Evolutionary conservation across 2,329 filamentous ascomycete species (phyloP), one percentile per base, ranked within the genome.

Genomic region (Botrytis medusae): DNA sequence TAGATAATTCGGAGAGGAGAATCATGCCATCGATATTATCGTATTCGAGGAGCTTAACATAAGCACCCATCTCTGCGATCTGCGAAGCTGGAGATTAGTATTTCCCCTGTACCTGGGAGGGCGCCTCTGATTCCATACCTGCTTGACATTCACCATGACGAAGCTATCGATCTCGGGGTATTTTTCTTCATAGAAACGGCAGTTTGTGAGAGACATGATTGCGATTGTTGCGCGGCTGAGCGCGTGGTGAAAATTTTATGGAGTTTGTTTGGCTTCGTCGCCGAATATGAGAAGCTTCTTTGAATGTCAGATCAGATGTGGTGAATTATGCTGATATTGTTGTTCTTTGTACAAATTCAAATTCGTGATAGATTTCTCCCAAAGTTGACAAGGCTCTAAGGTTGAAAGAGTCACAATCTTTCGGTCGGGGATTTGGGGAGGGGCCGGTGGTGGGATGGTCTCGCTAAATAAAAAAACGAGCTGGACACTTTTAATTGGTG

Each of bases 21-120:
- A 99, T 99, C 97, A 99, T 99, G 90, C 96, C 96, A 83, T 99
- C 97, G 81, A 99, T 99, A 86, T 98, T 98, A 85, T 99, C 96
- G 86, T 99, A 99, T 86, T 99, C 96, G 80, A 99, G 92, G 73
- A 99, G 91, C 87, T 99, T 99, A 82, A 99, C 97, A 84, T 99
- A 99, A 80, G 97, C 96, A 84, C 96, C 96, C 97, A 99, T 99
- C 85, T 99, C 97, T 84, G 96, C 96, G 83, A 99, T 99, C 93
- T 96, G 59, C 72, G 32, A 42, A 64, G 54, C 40, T 59, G 64
- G 29, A 61, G 16, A 32, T 76, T 73, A 76, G 74, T 25, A 60
- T 62, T 12, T 40, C 16, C 75, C 40, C 68, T 10, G 51, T 46
- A n/a, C 37, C 6, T 46, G 14, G 37, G 37, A 29, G 29, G 9